Evolutionary conservation across 208 protist species (phyloP).

Genomic region (Acanthamoeba comandoni): DNA sequence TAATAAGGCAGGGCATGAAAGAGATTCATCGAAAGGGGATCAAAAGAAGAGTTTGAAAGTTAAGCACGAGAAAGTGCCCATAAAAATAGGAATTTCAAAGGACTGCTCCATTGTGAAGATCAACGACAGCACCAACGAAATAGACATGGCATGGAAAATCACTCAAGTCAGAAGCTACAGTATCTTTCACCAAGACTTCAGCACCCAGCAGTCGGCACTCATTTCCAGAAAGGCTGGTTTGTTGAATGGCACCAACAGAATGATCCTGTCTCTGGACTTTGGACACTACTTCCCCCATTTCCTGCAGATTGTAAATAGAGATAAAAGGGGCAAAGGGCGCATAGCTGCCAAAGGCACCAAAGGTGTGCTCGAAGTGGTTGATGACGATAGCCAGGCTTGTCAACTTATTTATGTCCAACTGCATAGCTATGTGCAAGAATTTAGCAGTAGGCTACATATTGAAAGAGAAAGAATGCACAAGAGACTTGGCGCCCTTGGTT

Average conservation of each 20-base stretch:
- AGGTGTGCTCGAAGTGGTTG: not conserved
- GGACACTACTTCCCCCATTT: slow-evolving; percentile 51
- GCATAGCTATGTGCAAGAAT: slow-evolving; percentile 21
- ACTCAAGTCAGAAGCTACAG: slow-evolving; percentile 28
- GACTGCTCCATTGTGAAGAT: slow-evolving; percentile 69
- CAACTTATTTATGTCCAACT: slow-evolving; percentile 13
- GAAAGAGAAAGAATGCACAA: slow-evolving; percentile 40
- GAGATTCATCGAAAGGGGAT: not conserved
- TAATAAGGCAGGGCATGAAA: not conserved
- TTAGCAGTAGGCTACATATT: not conserved
- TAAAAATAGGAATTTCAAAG: slow-evolving; percentile 24
- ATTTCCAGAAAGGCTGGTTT: too few species aligned
- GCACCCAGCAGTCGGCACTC: too few species aligned
- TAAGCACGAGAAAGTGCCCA: slow-evolving; percentile 59
- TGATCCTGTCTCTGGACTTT: slow-evolving; percentile 49
- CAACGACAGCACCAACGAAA: slow-evolving; percentile 22
- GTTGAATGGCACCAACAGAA: too few species aligned
- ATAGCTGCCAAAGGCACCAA: not conserved
- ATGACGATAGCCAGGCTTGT: slow-evolving; percentile 12
- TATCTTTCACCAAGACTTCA: too few species aligned
- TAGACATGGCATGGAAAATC: slow-evolving; percentile 42
- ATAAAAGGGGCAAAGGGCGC: slow-evolving; percentile 6
- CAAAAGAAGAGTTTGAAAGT: slow-evolving; percentile 27
- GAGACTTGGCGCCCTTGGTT: slow-evolving; percentile 18
- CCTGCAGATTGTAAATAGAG: slow-evolving; percentile 23